Evolutionary conservation across 306 rosid species (phyloP), one percentile per base, ranked within the genome.

Genomic region (Pueraria montana): DNA sequence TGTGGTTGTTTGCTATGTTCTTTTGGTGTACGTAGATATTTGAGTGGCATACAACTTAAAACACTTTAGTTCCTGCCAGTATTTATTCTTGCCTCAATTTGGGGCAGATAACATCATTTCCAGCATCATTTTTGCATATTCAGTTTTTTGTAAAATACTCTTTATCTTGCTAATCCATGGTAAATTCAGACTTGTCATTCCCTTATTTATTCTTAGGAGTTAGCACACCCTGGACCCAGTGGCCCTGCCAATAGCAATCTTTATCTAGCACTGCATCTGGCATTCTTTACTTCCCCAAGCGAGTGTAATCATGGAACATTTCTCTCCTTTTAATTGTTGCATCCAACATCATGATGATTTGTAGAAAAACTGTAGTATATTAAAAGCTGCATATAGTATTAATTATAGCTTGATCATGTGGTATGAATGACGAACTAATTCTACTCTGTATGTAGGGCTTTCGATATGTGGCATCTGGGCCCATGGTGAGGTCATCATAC

Each of bases 401-500:
- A 63, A 79, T 82, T 78, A 11, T 34, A 32, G 45, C 59, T 71
- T 70, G 83, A 76, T 76, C 78, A 27, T 73, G 89, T 59, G 50
- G 43, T 65, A 23, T 69, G 80, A 67, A 82, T 74, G 80, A 76
- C 73, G 38, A 50, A 71, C 63, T 38, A 52, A 38, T 74, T 78
- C 53, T 84, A 74, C 63, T 76, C 84, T 77, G 81, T 48, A 61
- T 82, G 82, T 64, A 92, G 98, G 98, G 97, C 52, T 94, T 96
- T 79, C 93, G 94, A 59, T 92, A 94, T 59, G 96, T 96, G 79
- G 99, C 98, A 38, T 92, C 98, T 73, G 94, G 99, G 61, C 99
- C 97, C 63, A 88, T 94, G 95, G 98, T 96, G 68, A 96, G 98
- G 83, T 96, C 97, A 34, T 94, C 97, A 67, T 96, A 92, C 87